Evolutionary conservation across 495 filamentous ascomycete genomes (phyloP).

Genomic region (Stereocaulon alpinum): DNA sequence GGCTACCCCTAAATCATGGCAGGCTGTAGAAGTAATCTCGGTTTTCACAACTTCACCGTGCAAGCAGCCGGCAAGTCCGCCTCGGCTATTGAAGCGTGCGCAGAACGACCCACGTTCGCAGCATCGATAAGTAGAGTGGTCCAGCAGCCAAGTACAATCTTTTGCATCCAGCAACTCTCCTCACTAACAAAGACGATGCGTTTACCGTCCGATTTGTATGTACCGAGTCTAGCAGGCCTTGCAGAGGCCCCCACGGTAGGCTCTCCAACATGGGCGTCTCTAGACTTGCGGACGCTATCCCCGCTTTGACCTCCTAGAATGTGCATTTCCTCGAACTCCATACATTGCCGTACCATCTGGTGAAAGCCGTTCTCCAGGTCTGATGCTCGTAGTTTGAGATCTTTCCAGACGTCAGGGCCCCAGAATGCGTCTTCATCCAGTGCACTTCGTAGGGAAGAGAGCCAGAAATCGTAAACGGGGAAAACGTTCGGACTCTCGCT

Average conservation of each 20-base stretch:
- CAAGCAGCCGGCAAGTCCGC: background rate
- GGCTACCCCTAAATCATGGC: background rate
- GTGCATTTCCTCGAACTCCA: constrained; percentile 29
- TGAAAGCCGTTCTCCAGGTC: constrained; percentile 42
- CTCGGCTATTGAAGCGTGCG: background rate
- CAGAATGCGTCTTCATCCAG: constrained; percentile 47
- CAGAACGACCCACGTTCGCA: constrained; percentile 11
- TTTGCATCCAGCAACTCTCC: constrained; percentile 18
- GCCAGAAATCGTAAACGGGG: constrained; percentile 45
- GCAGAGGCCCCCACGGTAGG: constrained; percentile 6
- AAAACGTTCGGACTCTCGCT: constrained; percentile 19
- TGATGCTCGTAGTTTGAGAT: constrained; percentile 43
- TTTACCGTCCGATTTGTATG: constrained; percentile 8
- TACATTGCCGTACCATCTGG: constrained; percentile 44
- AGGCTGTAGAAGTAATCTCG: background rate
- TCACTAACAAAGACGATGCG: constrained; percentile 1
- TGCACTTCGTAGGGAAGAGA: constrained; percentile 41
- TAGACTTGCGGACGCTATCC: constrained; percentile 1
- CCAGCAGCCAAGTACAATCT: constrained; percentile 15
- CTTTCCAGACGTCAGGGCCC: constrained; percentile 45
- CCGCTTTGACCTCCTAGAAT: background rate
- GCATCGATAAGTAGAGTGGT: constrained; percentile 12
- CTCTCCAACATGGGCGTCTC: background rate
- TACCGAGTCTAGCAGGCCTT: constrained; percentile 1
- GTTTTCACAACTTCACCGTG: too few species aligned